A percentile compares a stretch with the other conserved stretches of the same genome.
phyloP scores from a whole-genome alignment of 2,329 filamentous ascomycete species.

The Dactylonectria macrodidyma region DNA sequence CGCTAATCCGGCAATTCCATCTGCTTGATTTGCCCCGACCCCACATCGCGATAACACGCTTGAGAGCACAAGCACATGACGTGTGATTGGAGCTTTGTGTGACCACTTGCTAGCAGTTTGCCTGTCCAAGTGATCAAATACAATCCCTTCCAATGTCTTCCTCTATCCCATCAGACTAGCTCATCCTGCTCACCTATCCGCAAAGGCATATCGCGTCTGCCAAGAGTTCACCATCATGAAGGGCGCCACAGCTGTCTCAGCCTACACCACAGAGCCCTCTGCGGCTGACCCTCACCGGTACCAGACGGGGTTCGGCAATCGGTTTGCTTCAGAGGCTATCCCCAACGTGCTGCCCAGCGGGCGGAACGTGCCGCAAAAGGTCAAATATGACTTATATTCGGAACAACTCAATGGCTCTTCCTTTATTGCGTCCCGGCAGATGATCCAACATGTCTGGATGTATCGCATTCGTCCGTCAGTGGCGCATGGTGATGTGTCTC shows the following conservation, averaged over 20 bases:
- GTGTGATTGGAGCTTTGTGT: neutral
- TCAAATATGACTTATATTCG: slow-evolving; percentile 59
- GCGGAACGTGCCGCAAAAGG: slow-evolving; percentile 62
- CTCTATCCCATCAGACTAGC: neutral
- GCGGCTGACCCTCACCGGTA: slow-evolving; percentile 64
- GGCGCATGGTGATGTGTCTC: slow-evolving; percentile 41
- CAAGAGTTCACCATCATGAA: slow-evolving; percentile 19
- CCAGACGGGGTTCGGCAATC: slow-evolving; percentile 70
- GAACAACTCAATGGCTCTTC: slow-evolving; percentile 64
- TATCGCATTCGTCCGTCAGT: slow-evolving; percentile 53
- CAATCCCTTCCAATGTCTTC: slow-evolving; percentile 2
- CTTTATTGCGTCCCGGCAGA: slow-evolving; percentile 50
- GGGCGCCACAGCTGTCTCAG: slow-evolving; percentile 40
- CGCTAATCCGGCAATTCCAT: slow-evolving; percentile 7
- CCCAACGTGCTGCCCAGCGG: slow-evolving; percentile 61
- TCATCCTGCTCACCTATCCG: slow-evolving; percentile 27
- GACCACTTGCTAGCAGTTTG: neutral
- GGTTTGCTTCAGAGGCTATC: slow-evolving; percentile 62
- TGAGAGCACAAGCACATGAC: neutral
- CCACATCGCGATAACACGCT: neutral
- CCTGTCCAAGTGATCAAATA: slow-evolving; percentile 18
- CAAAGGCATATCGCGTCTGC: slow-evolving; percentile 3
- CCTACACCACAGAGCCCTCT: slow-evolving; percentile 42
- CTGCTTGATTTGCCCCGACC: slow-evolving; percentile 3
- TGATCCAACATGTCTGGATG: slow-evolving; percentile 54